A percentile compares a stretch with the other conserved stretches of the same genome.
Conservation (phyloP, 2,329 filamentous ascomycete genomes). For the Achaetomium macrosporum region DNA sequence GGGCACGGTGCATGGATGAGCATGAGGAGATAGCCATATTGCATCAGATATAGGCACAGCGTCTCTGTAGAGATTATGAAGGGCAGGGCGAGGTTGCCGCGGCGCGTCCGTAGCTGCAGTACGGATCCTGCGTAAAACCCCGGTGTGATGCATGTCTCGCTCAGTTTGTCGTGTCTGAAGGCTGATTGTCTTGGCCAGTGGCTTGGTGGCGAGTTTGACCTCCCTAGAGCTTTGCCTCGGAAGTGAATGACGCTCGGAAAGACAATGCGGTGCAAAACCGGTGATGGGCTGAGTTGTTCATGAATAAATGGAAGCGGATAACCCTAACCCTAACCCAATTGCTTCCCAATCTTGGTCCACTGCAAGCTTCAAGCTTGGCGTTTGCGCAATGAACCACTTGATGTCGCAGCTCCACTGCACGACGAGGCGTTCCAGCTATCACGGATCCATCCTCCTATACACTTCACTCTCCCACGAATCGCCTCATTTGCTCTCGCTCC, state of each 20-base stretch:
- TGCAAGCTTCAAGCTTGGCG: neutral
- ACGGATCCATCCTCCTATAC: neutral
- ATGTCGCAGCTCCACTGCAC: constrained; percentile 8
- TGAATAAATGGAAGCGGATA: too few species aligned
- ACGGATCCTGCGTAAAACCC: neutral
- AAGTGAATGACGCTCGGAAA: too few species aligned
- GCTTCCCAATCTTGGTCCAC: neutral
- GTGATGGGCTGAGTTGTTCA: too few species aligned
- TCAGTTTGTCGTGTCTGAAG: constrained; percentile 2
- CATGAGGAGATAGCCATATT: neutral
- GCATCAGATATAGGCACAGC: neutral
- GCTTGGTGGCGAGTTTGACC: neutral
- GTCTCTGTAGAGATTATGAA: neutral
- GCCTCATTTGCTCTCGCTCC: neutral
- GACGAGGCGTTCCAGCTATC: neutral
- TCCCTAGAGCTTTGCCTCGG: neutral
- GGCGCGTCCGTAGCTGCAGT: neutral
- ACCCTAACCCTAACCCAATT: constrained; percentile 15
- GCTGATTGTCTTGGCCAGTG: neutral
- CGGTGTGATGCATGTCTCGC: neutral
- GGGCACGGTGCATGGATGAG: neutral
- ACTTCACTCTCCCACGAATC: neutral
- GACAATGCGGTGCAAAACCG: too few species aligned
- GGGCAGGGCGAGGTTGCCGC: neutral
- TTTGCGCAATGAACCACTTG: constrained; percentile 7